Evolutionary conservation across 768 basidiomycete species (phyloP).

Genomic region (Trametopsis cervina): DNA sequence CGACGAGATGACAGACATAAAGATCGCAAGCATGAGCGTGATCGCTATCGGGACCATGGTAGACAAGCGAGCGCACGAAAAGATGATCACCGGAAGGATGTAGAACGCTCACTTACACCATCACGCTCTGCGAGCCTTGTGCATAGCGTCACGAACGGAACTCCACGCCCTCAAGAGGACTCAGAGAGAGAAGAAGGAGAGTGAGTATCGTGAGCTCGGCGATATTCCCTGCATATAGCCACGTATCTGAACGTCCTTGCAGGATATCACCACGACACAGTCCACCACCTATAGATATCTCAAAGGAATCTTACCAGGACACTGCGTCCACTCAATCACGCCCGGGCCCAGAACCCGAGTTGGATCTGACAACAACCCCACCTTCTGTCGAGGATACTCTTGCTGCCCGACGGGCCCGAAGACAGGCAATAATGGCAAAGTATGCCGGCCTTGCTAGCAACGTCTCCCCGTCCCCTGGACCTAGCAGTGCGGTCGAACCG

Average conservation of each 20-base stretch:
- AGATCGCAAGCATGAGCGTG: slow-evolving; percentile 24
- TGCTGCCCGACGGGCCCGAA: slow-evolving; percentile 59
- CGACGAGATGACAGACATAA: slow-evolving; percentile 31
- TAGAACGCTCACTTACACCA: slow-evolving; percentile 4
- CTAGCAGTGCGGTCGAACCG: slow-evolving; percentile 72
- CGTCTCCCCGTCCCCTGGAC: slow-evolving; percentile 49
- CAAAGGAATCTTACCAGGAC: slow-evolving; percentile 19
- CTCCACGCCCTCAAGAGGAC: slow-evolving; percentile 27
- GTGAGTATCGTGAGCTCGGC: slow-evolving; percentile 54
- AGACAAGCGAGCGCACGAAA: slow-evolving; percentile 21
- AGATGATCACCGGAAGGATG: slow-evolving; percentile 23
- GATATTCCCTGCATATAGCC: not conserved
- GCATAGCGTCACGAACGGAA: slow-evolving; percentile 4
- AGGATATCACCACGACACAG: slow-evolving; percentile 62
- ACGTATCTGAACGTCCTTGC: slow-evolving; percentile 8
- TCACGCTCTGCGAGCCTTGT: slow-evolving; percentile 11
- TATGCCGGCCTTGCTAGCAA: slow-evolving; percentile 45
- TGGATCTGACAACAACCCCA: slow-evolving; percentile 47
- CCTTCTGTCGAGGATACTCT: slow-evolving; percentile 54
- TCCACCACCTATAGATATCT: slow-evolving; percentile 19
- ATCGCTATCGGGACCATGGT: slow-evolving; percentile 22
- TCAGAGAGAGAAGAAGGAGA: slow-evolving; percentile 88
- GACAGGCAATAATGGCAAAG: slow-evolving; percentile 77
- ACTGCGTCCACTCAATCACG: slow-evolving; percentile 1
- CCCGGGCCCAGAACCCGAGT: slow-evolving; percentile 39